Evolutionary conservation across 73 alveolate genomes (phyloP), one percentile per base, ranked within the genome.

Genomic region (Breviolum minutum): DNA sequence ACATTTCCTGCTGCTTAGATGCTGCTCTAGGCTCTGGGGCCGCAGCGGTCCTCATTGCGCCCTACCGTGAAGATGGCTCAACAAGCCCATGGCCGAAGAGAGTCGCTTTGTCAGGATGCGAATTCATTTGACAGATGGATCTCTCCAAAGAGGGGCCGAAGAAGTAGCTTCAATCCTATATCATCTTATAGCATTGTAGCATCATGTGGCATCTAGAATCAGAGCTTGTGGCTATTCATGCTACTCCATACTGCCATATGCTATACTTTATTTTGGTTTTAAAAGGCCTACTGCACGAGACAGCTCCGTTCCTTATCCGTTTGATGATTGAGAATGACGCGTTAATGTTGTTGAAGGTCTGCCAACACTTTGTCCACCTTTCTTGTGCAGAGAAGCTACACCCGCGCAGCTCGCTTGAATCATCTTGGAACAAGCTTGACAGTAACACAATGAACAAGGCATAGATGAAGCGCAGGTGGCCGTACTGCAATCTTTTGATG

Each of bases 301-400:
- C 0, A 40, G 54, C 3, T 40, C 54, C 5, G 54, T 40, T 40
- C 54, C 54, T 0, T 40, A 40, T 40, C 54, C 54, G 3, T 68
- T 14, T 68, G 77, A 22, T 68, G 24, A 22, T 68, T 14, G n/a
- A 17, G 17, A 14, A 68, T 1, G 77, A 22, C 1, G 8, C 17
- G 17, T 14, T 68, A 22, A 6, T 22, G 17, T 14, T 68, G 77
- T 17, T 79, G 64, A 79, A 87, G 95, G 95, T 68, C 27, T 87
- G 95, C 64, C 95, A 64, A 30, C 95, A 87, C 83, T 87, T 87
- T 68, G 27, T 87, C 63, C 95, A 87, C 95, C 63, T 26, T 11
- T 64, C 63, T 19, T 87, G 95, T 66, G 95, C 95, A 11, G 95
- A 29, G 63, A 87, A 87, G 95, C 82, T 87, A 26, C 12, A 48